These are phyloP conservation scores for Neoascochyta sp. DNA, from an alignment of 2,329 filamentous ascomycete genomes.

Conservation along the genomic window DNA sequence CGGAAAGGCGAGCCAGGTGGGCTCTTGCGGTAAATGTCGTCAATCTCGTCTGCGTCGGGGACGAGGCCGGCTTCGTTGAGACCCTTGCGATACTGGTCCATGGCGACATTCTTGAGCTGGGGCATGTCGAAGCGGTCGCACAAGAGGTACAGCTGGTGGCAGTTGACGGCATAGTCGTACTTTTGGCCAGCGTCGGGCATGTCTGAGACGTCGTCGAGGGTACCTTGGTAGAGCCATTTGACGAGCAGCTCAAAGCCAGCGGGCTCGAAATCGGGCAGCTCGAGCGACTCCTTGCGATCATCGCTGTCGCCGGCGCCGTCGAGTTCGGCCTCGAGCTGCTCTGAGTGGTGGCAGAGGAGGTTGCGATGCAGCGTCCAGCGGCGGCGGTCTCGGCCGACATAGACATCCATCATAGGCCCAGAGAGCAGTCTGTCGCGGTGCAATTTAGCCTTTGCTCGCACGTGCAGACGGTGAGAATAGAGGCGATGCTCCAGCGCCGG, in stretches of 20 bases:
- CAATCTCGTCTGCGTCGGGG: conserved; percentile 53
- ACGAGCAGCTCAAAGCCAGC: conserved; percentile 53
- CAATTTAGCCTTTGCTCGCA: conserved; percentile 45
- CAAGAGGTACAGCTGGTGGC: conserved; percentile 52
- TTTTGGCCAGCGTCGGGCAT: conserved; percentile 46
- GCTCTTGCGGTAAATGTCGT: conserved; percentile 50
- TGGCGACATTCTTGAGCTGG: conserved; percentile 52
- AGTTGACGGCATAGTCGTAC: conserved; percentile 53
- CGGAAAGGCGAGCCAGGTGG: conserved; percentile 48
- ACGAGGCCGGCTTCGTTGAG: conserved; percentile 50
- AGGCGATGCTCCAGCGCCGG: conserved; percentile 36
- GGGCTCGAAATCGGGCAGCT: conserved; percentile 50
- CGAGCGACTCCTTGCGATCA: conserved; percentile 41
- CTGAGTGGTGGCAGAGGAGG: conserved; percentile 52
- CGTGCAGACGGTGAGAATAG: conserved; percentile 37
- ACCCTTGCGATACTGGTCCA: conserved; percentile 53
- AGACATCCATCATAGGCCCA: conserved; percentile 51
- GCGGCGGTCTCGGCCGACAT: conserved; percentile 46
- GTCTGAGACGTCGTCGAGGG: conserved; percentile 48
- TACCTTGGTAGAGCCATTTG: conserved; percentile 56
- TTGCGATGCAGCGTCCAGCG: conserved; percentile 54
- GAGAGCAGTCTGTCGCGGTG: conserved; percentile 51
- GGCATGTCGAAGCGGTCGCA: conserved; percentile 51
- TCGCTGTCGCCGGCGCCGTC: conserved; percentile 36
- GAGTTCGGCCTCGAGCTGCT: conserved; percentile 41